Percentiles rank a stretch among this genome's conserved stretches.
These are phyloP conservation scores for Musa beccarii DNA, from an alignment of 176 grass and related monocot genomes.

Conservation along the genomic window DNA sequence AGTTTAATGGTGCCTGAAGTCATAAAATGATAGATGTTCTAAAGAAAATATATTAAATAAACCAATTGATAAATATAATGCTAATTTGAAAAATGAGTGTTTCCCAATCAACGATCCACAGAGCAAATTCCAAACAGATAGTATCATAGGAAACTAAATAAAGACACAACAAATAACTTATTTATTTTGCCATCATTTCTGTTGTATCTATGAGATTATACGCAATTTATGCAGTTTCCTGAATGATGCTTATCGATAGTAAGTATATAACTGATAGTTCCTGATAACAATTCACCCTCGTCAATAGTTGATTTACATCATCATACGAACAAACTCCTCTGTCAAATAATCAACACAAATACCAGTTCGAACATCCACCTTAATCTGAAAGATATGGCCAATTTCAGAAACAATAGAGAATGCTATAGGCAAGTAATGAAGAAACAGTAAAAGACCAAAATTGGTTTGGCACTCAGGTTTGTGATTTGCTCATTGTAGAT, in stretches of 20 bases:
- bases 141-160: too few relatives aligned
- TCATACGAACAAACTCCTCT: constrained; percentile 53
- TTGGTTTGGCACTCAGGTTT: constrained; percentile 65
- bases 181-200: not conserved
- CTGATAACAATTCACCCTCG: constrained; percentile 39
- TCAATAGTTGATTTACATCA: constrained; percentile 76
- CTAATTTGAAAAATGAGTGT: too few relatives aligned
- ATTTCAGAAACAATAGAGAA: constrained; percentile 20
- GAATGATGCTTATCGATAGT: too few relatives aligned
- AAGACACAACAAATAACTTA: too few relatives aligned
- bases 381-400: constrained; percentile 52
- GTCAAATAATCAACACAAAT: constrained; percentile 95
- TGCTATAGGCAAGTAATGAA: not conserved
- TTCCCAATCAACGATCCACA: too few relatives aligned
- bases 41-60: too few relatives aligned
- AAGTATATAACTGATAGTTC: not conserved
- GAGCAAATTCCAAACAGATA: too few relatives aligned
- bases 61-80: not conserved
- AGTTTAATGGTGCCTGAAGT: too few relatives aligned
- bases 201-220: not conserved
- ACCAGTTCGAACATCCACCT: constrained; percentile 81
- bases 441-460: constrained; percentile 2
- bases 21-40: too few relatives aligned
- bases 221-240: not conserved
- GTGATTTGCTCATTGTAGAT: constrained; percentile 99